These are phyloP conservation scores for Sphagnurus paluster DNA, from an alignment of 1,284 basidiomycete species.

Conservation along the genomic window DNA sequence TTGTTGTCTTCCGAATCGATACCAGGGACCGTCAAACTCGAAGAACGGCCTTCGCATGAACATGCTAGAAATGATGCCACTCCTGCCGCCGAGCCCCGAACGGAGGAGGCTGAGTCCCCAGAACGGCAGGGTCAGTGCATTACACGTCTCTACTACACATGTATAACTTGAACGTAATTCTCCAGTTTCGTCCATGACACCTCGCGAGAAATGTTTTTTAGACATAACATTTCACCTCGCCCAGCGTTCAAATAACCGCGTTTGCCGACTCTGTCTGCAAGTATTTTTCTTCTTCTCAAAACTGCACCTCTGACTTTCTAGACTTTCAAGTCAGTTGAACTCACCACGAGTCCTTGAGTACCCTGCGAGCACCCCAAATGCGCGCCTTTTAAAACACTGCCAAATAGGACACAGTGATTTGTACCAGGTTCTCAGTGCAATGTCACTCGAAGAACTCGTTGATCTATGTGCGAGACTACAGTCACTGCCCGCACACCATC, in stretches of 20 bases:
- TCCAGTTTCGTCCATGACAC: not conserved
- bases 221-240: not conserved
- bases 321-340: not conserved
- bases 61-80: too few species aligned
- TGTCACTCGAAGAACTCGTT: not conserved
- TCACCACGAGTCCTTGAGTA: not conserved
- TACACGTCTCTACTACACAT: too few species aligned
- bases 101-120: too few species aligned
- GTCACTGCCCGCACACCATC: too few species aligned
- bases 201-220: not conserved
- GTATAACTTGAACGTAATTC: too few species aligned
- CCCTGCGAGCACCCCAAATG: not conserved
- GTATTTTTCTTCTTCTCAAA: not conserved
- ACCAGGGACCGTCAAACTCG: too few species aligned
- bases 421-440: not conserved
- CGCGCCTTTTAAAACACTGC: not conserved
- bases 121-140: too few species aligned
- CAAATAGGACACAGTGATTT: not conserved
- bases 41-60: too few species aligned
- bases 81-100: too few species aligned
- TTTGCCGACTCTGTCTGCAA: not conserved
- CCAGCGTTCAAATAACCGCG: not conserved
- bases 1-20: too few species aligned
- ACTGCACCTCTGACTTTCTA: not conserved
- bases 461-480: constrained; percentile 21